phyloP scores from a whole-genome alignment of 768 basidiomycete species.

The Phanerochaete sordida region DNA sequence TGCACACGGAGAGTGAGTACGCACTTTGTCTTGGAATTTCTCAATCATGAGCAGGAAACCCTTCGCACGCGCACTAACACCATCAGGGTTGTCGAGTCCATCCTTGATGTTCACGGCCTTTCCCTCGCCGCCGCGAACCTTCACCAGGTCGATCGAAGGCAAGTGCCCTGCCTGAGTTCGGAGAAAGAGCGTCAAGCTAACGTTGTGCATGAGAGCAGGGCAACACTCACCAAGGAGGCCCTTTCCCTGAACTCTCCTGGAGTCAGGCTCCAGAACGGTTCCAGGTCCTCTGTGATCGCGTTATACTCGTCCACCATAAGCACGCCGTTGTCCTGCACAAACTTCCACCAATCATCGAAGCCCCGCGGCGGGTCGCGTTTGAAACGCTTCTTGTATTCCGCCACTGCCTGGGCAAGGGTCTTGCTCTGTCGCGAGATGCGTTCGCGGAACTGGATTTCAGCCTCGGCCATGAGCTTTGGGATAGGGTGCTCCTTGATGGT shows the following conservation, averaged over 20 bases:
- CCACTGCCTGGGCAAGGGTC: conserved; percentile 73
- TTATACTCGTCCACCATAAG: conserved; percentile 91
- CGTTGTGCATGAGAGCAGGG: neutral
- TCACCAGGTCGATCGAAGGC: conserved; percentile 85
- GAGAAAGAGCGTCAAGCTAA: neutral
- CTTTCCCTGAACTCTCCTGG: conserved; percentile 71
- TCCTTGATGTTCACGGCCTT: conserved; percentile 53
- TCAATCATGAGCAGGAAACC: conserved; percentile 76
- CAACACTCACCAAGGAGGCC: conserved; percentile 46
- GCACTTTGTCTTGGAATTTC: conserved; percentile 61
- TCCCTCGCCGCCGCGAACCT: conserved; percentile 63
- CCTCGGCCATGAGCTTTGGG: conserved; percentile 76
- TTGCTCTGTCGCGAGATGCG: conserved; percentile 75
- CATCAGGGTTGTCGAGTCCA: conserved; percentile 58
- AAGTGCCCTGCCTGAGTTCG: conserved; percentile 59
- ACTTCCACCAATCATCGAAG: conserved; percentile 89
- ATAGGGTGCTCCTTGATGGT: conserved; percentile 69
- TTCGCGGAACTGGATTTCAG: conserved; percentile 65
- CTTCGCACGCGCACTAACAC: conserved; percentile 68
- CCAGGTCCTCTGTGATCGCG: conserved; percentile 70
- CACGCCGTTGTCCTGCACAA: conserved; percentile 67
- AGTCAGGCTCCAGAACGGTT: conserved; percentile 77
- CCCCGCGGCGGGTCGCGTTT: conserved; percentile 79
- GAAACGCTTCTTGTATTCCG: conserved; percentile 80
- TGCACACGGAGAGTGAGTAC: conserved; percentile 14